phyloP scores from a whole-genome alignment of 495 filamentous ascomycete genomes.

The Xylaria longipes region DNA sequence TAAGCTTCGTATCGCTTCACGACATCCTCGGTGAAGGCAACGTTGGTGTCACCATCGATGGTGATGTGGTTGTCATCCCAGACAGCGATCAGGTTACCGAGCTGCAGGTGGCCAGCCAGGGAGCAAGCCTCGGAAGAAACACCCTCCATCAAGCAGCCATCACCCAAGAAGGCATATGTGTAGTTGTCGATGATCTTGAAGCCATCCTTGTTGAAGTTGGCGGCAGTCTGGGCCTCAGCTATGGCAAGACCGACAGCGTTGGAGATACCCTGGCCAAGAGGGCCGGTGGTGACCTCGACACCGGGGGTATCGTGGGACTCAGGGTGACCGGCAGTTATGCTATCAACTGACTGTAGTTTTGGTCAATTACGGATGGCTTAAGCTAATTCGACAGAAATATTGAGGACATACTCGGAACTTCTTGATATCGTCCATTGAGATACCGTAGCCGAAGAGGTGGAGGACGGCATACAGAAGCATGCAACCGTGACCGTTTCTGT shows the following conservation, averaged over 20 bases:
- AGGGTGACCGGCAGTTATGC: constrained; percentile 95
- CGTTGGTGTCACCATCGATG: constrained; percentile 90
- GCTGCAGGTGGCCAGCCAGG: constrained; percentile 91
- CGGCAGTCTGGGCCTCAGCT: constrained; percentile 88
- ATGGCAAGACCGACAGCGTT: constrained; percentile 98
- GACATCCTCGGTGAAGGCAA: constrained; percentile 97
- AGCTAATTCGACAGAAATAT: neutral
- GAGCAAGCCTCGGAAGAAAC: constrained; percentile 93
- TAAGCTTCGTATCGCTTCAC: constrained; percentile 95
- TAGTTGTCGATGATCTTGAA: constrained; percentile 93
- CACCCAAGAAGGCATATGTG: constrained; percentile 95
- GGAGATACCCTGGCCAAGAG: constrained; percentile 92
- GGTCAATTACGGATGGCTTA: neutral
- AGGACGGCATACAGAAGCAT: constrained; percentile 99
- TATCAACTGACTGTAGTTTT: constrained; percentile 71
- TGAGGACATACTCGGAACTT: constrained; percentile 79
- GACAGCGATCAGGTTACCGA: constrained; percentile 95
- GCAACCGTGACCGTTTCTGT: constrained; percentile 95
- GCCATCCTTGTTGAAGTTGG: constrained; percentile 95
- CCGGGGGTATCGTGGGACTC: constrained; percentile 96
- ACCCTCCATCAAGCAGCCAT: constrained; percentile 99
- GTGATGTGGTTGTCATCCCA: constrained; percentile 99
- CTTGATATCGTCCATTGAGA: constrained; percentile 92
- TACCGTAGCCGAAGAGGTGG: constrained; percentile 89
- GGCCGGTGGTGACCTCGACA: constrained; percentile 97